phyloP scores from a whole-genome alignment of 2,329 filamentous ascomycete species.

The Colletotrichum caudatum region DNA sequence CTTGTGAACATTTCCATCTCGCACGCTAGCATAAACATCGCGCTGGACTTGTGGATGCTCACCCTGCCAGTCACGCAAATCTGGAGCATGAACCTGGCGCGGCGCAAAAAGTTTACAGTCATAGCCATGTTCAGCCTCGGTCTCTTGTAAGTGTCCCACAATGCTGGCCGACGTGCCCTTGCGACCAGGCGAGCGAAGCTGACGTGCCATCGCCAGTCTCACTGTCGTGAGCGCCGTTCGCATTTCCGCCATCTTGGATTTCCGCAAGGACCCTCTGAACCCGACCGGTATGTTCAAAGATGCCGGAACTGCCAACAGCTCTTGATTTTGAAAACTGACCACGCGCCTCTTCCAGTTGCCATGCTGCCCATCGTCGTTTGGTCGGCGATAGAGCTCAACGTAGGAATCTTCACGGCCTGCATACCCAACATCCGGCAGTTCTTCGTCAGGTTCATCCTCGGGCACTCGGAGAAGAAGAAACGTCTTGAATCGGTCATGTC shows the following conservation, averaged over 20 bases:
- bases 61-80: slow-evolving; percentile 22
- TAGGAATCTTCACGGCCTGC: slow-evolving; percentile 29
- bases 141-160: slow-evolving; percentile 23
- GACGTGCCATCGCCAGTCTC: not conserved
- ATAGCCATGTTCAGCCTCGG: slow-evolving; percentile 34
- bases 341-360: not conserved
- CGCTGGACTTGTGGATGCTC: slow-evolving; percentile 33
- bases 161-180: rapidly evolving
- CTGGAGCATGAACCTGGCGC: slow-evolving; percentile 28
- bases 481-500: slow-evolving; percentile 9
- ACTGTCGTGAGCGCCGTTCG: slow-evolving; percentile 23
- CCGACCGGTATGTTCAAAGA: slow-evolving; percentile 22
- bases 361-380: slow-evolving; percentile 32
- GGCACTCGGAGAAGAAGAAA: slow-evolving; percentile 27
- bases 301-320: too few relatives aligned
- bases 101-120: slow-evolving; percentile 22
- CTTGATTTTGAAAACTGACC: not conserved
- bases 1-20: slow-evolving; percentile 4
- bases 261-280: slow-evolving; percentile 18
- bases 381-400: slow-evolving; percentile 30
- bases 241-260: slow-evolving; percentile 12
- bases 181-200: not conserved
- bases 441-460: slow-evolving; percentile 32
- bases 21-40: slow-evolving; percentile 30
- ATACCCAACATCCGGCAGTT: slow-evolving; percentile 38